Evolutionary conservation across 176 grass and related monocot species (phyloP), one percentile per base, ranked within the genome.

Genomic region (Oryza punctata): DNA sequence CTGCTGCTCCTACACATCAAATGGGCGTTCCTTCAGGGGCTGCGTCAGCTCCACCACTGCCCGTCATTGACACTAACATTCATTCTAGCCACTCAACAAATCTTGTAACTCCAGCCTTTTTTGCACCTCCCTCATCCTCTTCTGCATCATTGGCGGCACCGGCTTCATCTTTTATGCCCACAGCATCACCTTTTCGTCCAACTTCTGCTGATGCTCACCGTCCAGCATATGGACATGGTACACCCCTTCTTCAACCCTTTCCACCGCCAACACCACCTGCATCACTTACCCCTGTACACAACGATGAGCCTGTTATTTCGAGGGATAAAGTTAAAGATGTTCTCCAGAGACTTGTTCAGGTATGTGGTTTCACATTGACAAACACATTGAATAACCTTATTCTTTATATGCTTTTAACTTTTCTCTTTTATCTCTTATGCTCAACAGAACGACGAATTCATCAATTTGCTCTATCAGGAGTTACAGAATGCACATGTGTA

Each of bases 241-340:
- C 86, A 44, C 92, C 92, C 46, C 74, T 97, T 35, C 83, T 94
- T 44, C 94, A 92, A 72, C 90, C 92, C 8, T 94, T 94, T 29
- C 90, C 92, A 21, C 92, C 90, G 82, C 94, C 90, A 9, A 73
- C 83, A 7, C 94, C 92, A 6, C 78, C 94, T 78, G 37, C 84
- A 71, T 92, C 90, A 24, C 92, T 92, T 69, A 87, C 87, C 45
- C 94, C 88, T 19, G 73, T 74, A 18, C 74, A 89, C 59, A 72
- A 64, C 7, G 80, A 70, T 70, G 84, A n/a, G 18, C 64, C 63
- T 82, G 24, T 92, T 84, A 92, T 97, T 81, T 92, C 84, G 0
- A 94, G 92, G 81, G 94, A 97, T 67, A 91, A 83, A 79, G 78
- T 97, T 86, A 91, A 91, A 65, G 90, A 91, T 7, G 88, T 88